phyloP scores from a whole-genome alignment of 202 grass and related monocot species.

The Brachypodium distachyon region DNA sequence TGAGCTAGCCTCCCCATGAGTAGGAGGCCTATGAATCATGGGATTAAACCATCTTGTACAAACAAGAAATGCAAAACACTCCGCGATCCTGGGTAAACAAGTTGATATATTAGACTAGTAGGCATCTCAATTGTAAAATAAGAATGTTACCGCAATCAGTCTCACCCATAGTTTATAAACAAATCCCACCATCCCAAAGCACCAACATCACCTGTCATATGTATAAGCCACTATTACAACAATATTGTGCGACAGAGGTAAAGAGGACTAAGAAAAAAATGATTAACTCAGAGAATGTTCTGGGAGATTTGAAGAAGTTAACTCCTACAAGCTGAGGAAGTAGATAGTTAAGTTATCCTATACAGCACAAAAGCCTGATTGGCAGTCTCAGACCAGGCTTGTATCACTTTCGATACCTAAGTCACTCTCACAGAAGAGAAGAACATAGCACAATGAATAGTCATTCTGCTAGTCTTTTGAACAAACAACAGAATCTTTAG shows the following conservation, averaged over 20 bases:
- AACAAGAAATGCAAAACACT: slow-evolving; percentile 92
- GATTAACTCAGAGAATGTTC: not conserved
- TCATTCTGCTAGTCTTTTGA: not conserved
- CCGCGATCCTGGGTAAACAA: slow-evolving; percentile 69
- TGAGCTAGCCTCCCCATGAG: slow-evolving; percentile 68
- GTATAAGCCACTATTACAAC: slow-evolving; percentile 7
- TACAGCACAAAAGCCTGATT: not conserved
- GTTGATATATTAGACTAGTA: slow-evolving; percentile 17
- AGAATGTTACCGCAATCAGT: not conserved
- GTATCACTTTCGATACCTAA: not conserved
- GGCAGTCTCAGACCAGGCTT: not conserved
- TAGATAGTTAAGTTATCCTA: not conserved
- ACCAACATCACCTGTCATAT: slow-evolving; percentile 70
- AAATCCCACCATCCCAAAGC: slow-evolving; percentile 91
- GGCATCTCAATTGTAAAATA: not conserved
- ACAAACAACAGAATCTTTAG: not conserved
- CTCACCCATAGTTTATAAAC: slow-evolving; percentile 96
- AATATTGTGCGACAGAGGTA: slow-evolving; percentile 1
- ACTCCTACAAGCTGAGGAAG: not conserved
- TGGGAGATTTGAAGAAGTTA: not conserved
- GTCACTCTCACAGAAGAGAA: not conserved
- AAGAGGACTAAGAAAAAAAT: not conserved
- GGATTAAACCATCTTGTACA: slow-evolving; percentile 96
- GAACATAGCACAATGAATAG: not conserved
- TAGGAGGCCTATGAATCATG: slow-evolving; percentile 70